Conservation (phyloP, 1,139 yeast genomes). For the Diutina rugosa region DNA sequence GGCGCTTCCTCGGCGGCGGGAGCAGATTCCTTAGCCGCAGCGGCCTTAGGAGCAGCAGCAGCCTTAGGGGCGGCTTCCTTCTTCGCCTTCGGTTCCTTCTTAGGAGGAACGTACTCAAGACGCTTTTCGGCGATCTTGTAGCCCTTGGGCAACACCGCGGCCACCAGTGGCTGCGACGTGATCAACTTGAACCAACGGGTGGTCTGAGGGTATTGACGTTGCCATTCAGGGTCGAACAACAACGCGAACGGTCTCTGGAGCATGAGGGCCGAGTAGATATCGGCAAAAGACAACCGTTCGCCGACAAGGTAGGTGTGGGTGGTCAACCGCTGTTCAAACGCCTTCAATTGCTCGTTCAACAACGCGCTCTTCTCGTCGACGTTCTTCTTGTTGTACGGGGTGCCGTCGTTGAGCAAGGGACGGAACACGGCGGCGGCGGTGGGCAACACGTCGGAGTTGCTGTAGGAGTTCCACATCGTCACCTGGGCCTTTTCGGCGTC, state of each 20-base stretch:
- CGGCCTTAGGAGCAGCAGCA: conserved; percentile 10
- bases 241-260: conserved; percentile 52
- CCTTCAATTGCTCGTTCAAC: conserved; percentile 25
- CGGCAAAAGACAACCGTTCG: conserved; percentile 82
- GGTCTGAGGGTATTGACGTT: conserved; percentile 57
- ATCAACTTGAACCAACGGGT: conserved; percentile 84
- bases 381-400: conserved; percentile 66
- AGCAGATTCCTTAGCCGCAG: conserved; percentile 22
- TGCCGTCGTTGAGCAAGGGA: conserved; percentile 20
- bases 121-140: conserved; percentile 55
- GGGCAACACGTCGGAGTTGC: conserved; percentile 56
- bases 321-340: conserved; percentile 53
- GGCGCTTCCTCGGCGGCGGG: conserved; percentile 28
- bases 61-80: conserved; percentile 12
- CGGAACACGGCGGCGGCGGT: conserved; percentile 21
- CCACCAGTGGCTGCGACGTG: conserved; percentile 41
- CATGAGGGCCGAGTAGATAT: conserved; percentile 50
- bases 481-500: conserved; percentile 58
- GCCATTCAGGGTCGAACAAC: conserved; percentile 70
- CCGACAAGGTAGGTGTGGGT: conserved; percentile 83
- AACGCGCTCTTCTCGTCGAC: conserved; percentile 41
- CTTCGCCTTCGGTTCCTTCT: conserved; percentile 48
- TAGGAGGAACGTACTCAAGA: conserved; percentile 59
- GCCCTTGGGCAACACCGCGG: conserved; percentile 20
- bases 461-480: conserved; percentile 72